Conservation (phyloP, 2,329 filamentous ascomycete species). For the Aspergillus novofumigatus region DNA sequence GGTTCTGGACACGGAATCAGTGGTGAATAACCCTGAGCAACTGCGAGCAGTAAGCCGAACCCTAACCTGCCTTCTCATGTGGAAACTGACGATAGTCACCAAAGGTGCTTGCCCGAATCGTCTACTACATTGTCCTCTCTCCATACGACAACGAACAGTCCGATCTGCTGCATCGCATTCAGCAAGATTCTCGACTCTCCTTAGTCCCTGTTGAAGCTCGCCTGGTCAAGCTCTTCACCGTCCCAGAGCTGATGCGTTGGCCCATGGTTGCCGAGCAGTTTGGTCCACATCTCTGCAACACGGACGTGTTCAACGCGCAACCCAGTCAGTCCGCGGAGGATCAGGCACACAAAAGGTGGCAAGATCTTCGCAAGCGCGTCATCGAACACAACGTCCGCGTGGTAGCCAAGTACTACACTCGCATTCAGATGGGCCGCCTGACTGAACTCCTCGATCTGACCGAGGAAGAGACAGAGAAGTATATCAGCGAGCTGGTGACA, state of each 20-base stretch:
- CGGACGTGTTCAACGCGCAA: slow-evolving; percentile 77
- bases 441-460: slow-evolving; percentile 87
- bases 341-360: slow-evolving; percentile 82
- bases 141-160: slow-evolving; percentile 98
- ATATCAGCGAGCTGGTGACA: slow-evolving; percentile 94
- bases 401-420: slow-evolving; percentile 97
- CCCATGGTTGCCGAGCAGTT: slow-evolving; percentile 86
- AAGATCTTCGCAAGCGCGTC: slow-evolving; percentile 93
- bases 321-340: slow-evolving; percentile 64
- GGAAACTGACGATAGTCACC: slow-evolving; percentile 3
- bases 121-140: slow-evolving; percentile 95
- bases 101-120: slow-evolving; percentile 88
- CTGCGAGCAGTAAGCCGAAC: slow-evolving; percentile 67
- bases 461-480: slow-evolving; percentile 97
- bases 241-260: slow-evolving; percentile 97
- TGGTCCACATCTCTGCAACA: slow-evolving; percentile 78
- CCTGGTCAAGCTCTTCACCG: slow-evolving; percentile 89
- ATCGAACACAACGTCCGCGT: slow-evolving; percentile 99
- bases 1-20: slow-evolving; percentile 90
- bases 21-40: slow-evolving; percentile 83
- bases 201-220: slow-evolving; percentile 76
- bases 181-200: slow-evolving; percentile 75
- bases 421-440: slow-evolving; percentile 86
- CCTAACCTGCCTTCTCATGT: neutral
- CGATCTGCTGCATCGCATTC: slow-evolving; percentile 89